These are phyloP conservation scores for Westerdykella ornata DNA, from an alignment of 2,329 filamentous ascomycete genomes.

Conservation along the genomic window DNA sequence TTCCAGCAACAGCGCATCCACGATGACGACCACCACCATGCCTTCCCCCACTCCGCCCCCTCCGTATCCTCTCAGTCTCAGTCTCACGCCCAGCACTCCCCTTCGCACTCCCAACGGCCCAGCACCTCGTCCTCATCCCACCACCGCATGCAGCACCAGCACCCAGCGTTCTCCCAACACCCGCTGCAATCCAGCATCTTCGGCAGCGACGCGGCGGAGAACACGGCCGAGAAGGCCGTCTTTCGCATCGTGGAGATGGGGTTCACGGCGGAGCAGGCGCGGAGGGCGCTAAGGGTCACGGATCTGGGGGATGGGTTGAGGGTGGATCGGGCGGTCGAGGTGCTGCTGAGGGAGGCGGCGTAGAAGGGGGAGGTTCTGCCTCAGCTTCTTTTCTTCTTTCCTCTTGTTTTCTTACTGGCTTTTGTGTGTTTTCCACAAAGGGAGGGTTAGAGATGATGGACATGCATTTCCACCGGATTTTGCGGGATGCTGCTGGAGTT, in stretches of 20 bases:
- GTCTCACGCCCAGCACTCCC: constrained; percentile 2
- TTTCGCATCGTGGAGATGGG: constrained; percentile 54
- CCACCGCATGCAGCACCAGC: constrained; percentile 7
- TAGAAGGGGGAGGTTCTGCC: no score
- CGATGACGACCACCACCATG: constrained; percentile 4
- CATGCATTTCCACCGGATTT: no score
- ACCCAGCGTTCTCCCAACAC: constrained; percentile 25
- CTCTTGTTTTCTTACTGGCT: no score
- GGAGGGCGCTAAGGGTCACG: constrained; percentile 52
- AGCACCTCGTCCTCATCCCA: constrained; percentile 4
- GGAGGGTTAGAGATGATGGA: no score
- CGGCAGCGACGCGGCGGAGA: constrained; percentile 37
- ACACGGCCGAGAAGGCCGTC: constrained; percentile 53
- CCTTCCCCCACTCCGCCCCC: constrained; percentile 1
- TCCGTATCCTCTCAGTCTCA: not conserved
- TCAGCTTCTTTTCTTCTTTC: no score
- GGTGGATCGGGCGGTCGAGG: constrained; percentile 51
- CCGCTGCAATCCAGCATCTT: constrained; percentile 26
- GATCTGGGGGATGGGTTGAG: constrained; percentile 55
- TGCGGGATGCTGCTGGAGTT: no score
- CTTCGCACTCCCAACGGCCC: constrained; percentile 3
- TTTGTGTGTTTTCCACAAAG: no score
- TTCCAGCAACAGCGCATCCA: constrained; percentile 7
- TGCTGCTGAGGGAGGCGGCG: constrained; percentile 39
- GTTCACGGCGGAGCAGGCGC: constrained; percentile 50